These are phyloP conservation scores for Trichothecium sympodiale DNA, from an alignment of 2,329 filamentous ascomycete genomes.

Conservation along the genomic window DNA sequence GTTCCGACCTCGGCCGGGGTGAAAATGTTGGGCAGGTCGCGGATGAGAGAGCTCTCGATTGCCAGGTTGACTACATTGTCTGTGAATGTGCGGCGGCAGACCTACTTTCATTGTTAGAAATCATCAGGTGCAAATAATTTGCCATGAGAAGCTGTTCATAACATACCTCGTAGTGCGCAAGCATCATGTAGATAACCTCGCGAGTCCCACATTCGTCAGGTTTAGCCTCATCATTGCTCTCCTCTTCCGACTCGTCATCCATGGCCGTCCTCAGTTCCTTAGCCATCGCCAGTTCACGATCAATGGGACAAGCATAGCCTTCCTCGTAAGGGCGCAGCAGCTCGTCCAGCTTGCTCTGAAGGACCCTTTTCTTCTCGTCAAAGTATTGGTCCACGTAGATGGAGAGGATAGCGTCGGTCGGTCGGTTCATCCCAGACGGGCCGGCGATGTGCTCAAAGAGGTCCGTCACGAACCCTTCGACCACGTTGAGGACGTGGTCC, in stretches of 20 bases:
- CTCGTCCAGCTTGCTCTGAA: constrained; percentile 26
- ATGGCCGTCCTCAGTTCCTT: constrained; percentile 3
- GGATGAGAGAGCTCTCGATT: constrained; percentile 35
- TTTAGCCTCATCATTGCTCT: constrained; percentile 4
- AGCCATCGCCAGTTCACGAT: constrained; percentile 17
- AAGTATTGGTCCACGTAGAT: constrained; percentile 20
- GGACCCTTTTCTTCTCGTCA: constrained; percentile 14
- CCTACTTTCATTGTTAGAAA: constrained; percentile 18
- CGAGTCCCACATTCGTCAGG: constrained; percentile 21
- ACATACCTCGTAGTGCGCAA: constrained; percentile 30
- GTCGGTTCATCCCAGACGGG: constrained; percentile 8
- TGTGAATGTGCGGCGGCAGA: constrained; percentile 30
- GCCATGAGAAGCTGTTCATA: background rate
- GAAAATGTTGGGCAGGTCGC: constrained; percentile 27
- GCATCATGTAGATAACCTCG: constrained; percentile 31
- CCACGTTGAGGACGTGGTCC: constrained; percentile 13
- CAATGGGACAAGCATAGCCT: constrained; percentile 20
- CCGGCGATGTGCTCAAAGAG: constrained; percentile 21
- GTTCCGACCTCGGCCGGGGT: constrained; percentile 21
- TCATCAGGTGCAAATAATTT: background rate
- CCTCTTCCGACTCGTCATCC: background rate
- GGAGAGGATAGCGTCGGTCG: constrained; percentile 12
- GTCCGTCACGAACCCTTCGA: constrained; percentile 25
- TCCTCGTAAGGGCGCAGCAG: constrained; percentile 24
- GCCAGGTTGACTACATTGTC: constrained; percentile 37